Conservation (phyloP, 192 early-diverging fungal species). For the Tieghemiomyces parasiticus region DNA sequence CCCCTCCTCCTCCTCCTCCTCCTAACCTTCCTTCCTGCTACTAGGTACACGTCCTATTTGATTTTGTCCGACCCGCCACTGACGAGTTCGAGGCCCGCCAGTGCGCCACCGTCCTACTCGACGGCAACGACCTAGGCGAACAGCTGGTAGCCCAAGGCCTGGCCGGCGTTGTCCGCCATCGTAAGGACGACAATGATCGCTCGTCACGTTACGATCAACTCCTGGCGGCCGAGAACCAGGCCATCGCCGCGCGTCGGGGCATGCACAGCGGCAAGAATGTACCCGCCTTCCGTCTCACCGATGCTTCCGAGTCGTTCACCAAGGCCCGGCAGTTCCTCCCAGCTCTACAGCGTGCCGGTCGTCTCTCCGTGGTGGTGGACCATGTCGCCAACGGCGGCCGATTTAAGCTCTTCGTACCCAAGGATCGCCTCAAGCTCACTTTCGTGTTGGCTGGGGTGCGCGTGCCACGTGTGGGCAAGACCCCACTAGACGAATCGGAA, state of each 20-base stretch:
- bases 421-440: slow-evolving; percentile 67
- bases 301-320: slow-evolving; percentile 68
- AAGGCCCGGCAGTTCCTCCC: slow-evolving; percentile 80
- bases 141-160: slow-evolving; percentile 48
- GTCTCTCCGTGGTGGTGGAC: slow-evolving; percentile 72
- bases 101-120: slow-evolving; percentile 68
- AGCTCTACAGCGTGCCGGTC: slow-evolving; percentile 65
- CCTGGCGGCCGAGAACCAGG: slow-evolving; percentile 58
- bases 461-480: slow-evolving; percentile 62
- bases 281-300: slow-evolving; percentile 51
- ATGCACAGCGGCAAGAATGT: slow-evolving; percentile 75
- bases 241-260: slow-evolving; percentile 53
- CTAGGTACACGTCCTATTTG: slow-evolving; percentile 43
- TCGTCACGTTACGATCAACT: slow-evolving; percentile 77
- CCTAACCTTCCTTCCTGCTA: too few relatives aligned
- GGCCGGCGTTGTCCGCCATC: slow-evolving; percentile 65
- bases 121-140: slow-evolving; percentile 40
- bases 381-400: slow-evolving; percentile 71
- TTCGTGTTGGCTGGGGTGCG: slow-evolving; percentile 78
- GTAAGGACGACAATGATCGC: slow-evolving; percentile 74
- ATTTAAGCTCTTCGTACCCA: slow-evolving; percentile 68
- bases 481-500: slow-evolving; percentile 54
- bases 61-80: slow-evolving; percentile 81
- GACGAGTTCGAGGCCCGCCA: slow-evolving; percentile 73
- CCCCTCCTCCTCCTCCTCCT: too few relatives aligned